Evolutionary conservation across 2,329 filamentous ascomycete species (phyloP).

Genomic region (Aureobasidium sp.): DNA sequence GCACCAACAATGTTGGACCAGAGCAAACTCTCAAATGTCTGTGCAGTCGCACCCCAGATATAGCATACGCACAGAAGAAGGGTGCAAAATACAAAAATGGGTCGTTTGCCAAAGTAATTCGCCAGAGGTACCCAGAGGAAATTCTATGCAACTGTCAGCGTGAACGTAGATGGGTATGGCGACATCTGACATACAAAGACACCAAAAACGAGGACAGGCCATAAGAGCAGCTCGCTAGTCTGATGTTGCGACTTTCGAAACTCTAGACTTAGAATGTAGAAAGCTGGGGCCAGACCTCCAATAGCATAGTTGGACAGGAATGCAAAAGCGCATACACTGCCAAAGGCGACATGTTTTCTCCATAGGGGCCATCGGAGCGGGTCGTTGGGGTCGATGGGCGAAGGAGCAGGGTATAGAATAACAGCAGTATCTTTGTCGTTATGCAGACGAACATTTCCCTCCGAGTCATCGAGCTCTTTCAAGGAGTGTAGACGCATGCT

Average conservation of each 20-base stretch:
- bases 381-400: conserved; percentile 40
- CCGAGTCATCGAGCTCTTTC: conserved; percentile 32
- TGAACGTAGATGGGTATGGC: neutral
- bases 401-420: conserved; percentile 44
- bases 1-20: conserved; percentile 42
- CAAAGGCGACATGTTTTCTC: conserved; percentile 43
- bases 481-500: conserved; percentile 30
- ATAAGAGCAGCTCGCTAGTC: conserved; percentile 35
- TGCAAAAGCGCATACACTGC: conserved; percentile 40
- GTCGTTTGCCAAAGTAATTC: conserved; percentile 43
- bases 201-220: conserved; percentile 42
- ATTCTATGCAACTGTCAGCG: conserved; percentile 26
- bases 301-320: conserved; percentile 43
- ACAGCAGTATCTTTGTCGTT: conserved; percentile 22
- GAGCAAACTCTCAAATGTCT: conserved; percentile 37
- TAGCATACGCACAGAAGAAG: conserved; percentile 40
- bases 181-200: conserved; percentile 29
- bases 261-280: conserved; percentile 39
- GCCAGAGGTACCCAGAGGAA: conserved; percentile 47
- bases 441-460: conserved; percentile 35
- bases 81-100: conserved; percentile 40
- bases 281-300: conserved; percentile 38
- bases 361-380: conserved; percentile 42
- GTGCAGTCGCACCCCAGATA: conserved; percentile 41
- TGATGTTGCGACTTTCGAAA: conserved; percentile 42